phyloP scores from a whole-genome alignment of 768 basidiomycete genomes.

The Leucogyrophana mollusca region DNA sequence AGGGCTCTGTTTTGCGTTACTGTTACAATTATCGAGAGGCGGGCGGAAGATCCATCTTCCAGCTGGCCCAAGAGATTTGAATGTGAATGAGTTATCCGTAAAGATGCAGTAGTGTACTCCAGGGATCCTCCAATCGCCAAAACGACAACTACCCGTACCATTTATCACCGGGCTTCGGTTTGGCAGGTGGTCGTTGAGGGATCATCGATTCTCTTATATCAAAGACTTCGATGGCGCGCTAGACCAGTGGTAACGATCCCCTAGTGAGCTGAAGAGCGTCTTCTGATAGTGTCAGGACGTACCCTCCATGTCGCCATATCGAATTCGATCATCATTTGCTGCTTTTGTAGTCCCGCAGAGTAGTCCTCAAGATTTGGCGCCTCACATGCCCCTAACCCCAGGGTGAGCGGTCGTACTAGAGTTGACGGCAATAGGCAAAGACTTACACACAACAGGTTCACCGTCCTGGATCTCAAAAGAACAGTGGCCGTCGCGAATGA shows the following conservation, averaged over 20 bases:
- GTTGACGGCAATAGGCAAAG: neutral
- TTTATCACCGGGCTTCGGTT: conserved; percentile 56
- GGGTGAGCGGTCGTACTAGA: neutral
- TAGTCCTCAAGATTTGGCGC: conserved; percentile 66
- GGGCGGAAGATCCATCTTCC: too few species aligned
- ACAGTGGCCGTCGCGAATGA: conserved; percentile 83
- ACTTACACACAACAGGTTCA: conserved; percentile 75
- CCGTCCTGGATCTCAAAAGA: conserved; percentile 70
- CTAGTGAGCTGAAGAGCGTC: neutral
- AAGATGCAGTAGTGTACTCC: neutral
- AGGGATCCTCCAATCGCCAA: neutral
- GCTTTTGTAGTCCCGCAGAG: conserved; percentile 60
- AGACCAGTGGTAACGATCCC: conserved; percentile 1
- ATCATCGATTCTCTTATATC: conserved; percentile 74
- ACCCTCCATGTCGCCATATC: conserved; percentile 91
- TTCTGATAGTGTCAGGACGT: conserved; percentile 16
- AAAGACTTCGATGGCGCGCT: conserved; percentile 90
- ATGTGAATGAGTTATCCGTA: neutral
- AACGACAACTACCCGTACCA: conserved; percentile 60
- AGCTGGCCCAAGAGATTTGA: too few species aligned
- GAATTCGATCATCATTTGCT: conserved; percentile 89
- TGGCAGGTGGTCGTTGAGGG: conserved; percentile 65
- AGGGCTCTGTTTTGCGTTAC: too few species aligned
- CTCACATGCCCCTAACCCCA: conserved; percentile 60
- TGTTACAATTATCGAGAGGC: too few species aligned